phyloP scores from a whole-genome alignment of 2,329 filamentous ascomycete genomes.

The Cytospora leucostoma region DNA sequence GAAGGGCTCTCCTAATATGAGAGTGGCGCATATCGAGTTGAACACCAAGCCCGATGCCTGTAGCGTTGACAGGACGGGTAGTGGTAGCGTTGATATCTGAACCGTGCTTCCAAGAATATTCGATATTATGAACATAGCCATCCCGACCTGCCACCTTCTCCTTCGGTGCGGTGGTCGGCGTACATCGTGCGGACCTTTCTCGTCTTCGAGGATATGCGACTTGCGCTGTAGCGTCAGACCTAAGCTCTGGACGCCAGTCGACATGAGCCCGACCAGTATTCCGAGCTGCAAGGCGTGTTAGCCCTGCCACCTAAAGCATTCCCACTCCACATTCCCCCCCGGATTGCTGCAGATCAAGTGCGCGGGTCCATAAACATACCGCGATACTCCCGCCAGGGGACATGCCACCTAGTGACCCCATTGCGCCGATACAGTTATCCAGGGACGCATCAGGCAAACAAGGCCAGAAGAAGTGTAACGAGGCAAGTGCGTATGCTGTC shows the following conservation, averaged over 20 bases:
- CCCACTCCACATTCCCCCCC: background rate
- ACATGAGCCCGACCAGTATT: constrained; percentile 88
- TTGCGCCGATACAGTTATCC: constrained; percentile 48
- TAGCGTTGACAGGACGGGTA: constrained; percentile 91
- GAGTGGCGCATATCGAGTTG: constrained; percentile 94
- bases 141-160: constrained; percentile 93
- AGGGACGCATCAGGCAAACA: constrained; percentile 50
- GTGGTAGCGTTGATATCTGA: constrained; percentile 92
- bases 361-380: constrained; percentile 49
- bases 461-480: constrained; percentile 28
- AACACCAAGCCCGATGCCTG: constrained; percentile 97
- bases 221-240: constrained; percentile 96
- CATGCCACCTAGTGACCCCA: constrained; percentile 74
- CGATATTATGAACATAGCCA: constrained; percentile 94
- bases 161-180: constrained; percentile 86
- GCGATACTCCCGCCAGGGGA: constrained; percentile 77
- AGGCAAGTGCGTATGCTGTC: constrained; percentile 27
- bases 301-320: constrained; percentile 6
- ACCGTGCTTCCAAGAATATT: constrained; percentile 95
- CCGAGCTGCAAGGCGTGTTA: constrained; percentile 65
- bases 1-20: constrained; percentile 91
- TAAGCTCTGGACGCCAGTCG: constrained; percentile 91
- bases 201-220: constrained; percentile 96
- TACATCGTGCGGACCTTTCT: constrained; percentile 77
- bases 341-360: constrained; percentile 1